A percentile compares a stretch with the other conserved stretches of the same genome.
These are phyloP conservation scores for Solanum dulcamara DNA, from an alignment of 257 asterid species.

Conservation along the genomic window DNA sequence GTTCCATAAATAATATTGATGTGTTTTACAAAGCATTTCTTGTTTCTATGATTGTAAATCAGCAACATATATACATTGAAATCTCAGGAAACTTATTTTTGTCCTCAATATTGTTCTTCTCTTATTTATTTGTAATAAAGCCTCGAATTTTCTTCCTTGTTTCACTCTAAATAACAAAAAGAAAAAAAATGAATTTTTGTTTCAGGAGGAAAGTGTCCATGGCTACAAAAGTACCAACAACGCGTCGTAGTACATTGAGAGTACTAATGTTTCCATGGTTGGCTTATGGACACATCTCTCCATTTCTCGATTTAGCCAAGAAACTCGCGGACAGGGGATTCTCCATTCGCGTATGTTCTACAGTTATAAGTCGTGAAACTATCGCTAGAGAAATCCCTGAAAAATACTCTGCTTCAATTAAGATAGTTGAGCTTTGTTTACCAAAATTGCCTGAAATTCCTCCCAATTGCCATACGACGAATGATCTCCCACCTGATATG, in stretches of 20 bases:
- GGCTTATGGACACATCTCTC: background rate
- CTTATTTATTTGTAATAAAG: background rate
- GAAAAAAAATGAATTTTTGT: background rate
- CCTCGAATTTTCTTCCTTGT: background rate
- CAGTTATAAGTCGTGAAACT: constrained; percentile 24
- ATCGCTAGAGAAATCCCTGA: constrained; percentile 8
- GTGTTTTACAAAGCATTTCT: background rate
- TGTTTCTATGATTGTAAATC: background rate
- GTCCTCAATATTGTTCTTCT: background rate
- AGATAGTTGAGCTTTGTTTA: constrained; percentile 23
- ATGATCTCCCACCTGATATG: constrained; percentile 30
- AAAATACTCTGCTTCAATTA: constrained; percentile 9
- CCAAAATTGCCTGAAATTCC: constrained; percentile 13
- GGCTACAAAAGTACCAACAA: background rate
- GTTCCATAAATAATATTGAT: background rate
- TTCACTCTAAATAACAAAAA: background rate
- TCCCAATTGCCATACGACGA: constrained; percentile 29
- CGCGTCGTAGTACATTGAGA: background rate
- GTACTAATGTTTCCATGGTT: background rate
- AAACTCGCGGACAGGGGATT: constrained; percentile 19
- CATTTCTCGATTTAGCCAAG: constrained; percentile 20
- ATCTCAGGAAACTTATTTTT: background rate
- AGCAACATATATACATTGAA: background rate
- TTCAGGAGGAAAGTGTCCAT: background rate
- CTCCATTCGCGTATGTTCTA: constrained; percentile 27